Conservation (phyloP, 2,329 filamentous ascomycete genomes). For the Sporothrix euskadiensis region DNA sequence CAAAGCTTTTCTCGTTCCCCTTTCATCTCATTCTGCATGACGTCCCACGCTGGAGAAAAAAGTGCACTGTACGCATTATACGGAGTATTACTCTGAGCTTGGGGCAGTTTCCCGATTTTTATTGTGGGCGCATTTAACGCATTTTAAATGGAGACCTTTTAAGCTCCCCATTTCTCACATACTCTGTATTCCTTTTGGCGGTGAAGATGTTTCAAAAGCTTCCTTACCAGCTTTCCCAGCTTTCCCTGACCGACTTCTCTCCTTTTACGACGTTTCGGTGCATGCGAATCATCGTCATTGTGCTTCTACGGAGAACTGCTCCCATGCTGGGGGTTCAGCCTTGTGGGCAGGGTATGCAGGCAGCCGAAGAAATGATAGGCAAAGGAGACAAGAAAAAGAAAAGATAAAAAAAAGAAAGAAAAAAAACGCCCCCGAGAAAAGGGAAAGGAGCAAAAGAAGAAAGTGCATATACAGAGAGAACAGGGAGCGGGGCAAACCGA, state of each 20-base stretch:
- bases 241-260: neutral
- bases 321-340: slow-evolving; percentile 17
- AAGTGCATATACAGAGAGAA: neutral
- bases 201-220: slow-evolving; percentile 5
- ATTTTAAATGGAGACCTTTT: neutral
- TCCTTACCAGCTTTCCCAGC: neutral
- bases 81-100: neutral
- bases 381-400: neutral
- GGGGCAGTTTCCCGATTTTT: slow-evolving; percentile 7
- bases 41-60: neutral
- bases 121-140: neutral
- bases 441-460: neutral
- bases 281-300: slow-evolving; percentile 12
- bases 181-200: neutral
- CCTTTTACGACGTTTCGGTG: neutral
- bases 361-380: neutral
- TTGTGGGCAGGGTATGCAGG: slow-evolving; percentile 14
- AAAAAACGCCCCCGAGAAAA: no score
- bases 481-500: neutral
- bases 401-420: neutral
- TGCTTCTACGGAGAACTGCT: neutral
- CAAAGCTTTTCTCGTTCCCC: neutral
- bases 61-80: no score
- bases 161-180: neutral
- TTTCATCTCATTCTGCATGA: slow-evolving; percentile 2